Evolutionary conservation across 257 asterid genomes (phyloP), one percentile per base, ranked within the genome.

Genomic region (Avicennia marina): DNA sequence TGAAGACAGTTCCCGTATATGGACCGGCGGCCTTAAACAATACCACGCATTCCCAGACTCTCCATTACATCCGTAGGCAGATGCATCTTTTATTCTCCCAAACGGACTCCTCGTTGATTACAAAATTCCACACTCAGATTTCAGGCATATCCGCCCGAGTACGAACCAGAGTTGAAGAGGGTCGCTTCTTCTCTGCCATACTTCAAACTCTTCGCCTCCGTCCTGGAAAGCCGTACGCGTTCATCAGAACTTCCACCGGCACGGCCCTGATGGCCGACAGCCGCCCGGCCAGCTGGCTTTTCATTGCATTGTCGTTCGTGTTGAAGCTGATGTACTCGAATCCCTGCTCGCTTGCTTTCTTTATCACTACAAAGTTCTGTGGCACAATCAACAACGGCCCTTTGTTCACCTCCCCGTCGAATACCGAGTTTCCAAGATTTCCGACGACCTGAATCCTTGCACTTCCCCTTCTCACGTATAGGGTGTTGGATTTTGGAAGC

Each of bases 371-470:
- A 16, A 75, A 83, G 75, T 84, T 73, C 31, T 83, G 90, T 2
- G 95, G 95, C 6, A 84, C 63, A 8, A 87, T 7, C 7, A 87
- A 3, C 12, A 84, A 71, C 33, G 83, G 90, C 0, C 86, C 86
- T 53, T 75, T 58, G 1, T 29, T 66, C 31, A 84, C 81, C 48
- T 73, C 70, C 1, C 46, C 78, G 43, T 87, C 75, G 33, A 83
- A 81, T 10, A 77, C 85, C 0, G 62, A 8, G 1, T 47, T 68
- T 0, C 95, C 95, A 0, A 33, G 9, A 68, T 59, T 52, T 0
- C 86, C 90, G 13, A 74, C 94, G 0, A 83, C 84, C 31, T 87
- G 95, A 25, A 83, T 49, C 27, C 86, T 62, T 0, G 78, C 84
- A 1, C 68, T 75, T 47, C 95, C 94, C 11, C 70, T 39, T 1